Evolutionary conservation across 331 rosid genomes (phyloP), one percentile per base, ranked within the genome.

Genomic region (Arachis monticola): DNA sequence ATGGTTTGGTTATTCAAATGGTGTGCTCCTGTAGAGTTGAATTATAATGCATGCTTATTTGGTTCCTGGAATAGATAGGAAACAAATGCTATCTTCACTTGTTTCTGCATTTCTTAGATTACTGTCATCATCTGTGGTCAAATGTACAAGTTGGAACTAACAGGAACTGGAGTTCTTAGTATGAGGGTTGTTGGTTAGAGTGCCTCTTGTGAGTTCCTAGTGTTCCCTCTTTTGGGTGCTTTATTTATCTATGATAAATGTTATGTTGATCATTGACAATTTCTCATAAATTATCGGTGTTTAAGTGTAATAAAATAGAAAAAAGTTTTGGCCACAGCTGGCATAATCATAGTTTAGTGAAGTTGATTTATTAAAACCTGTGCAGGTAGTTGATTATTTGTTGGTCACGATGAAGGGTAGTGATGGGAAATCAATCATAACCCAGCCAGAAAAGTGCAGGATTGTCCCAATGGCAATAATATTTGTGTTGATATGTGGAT

Each of bases 401-500:
- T 5, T 65, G 11, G 48, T 6, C 69, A 95, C 90, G 99, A 92
- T 92, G 99, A 92, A 86, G 88, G 67, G 85, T 77, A 95, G 88
- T 64, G 99, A 95, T 81, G 97, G 92, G 64, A 95, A 92, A 83
- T 76, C 84, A 45, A 78, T 74, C 53, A 40, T 27, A 27, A 27
- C 38, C 69, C 87, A 78, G 38, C 35, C 81, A 52, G 98, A 93
- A 51, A 93, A 78, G 82, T 78, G 80, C 75, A 85, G 85, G 85
- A 72, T 83, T 80, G 75, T 92, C 65, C 87, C 92, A n/a, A 64
- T 85, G 78, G 66, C 92, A 46, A 75, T 90, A 80, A 69, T 86
- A 76, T 78, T 90, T 79, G 64, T 92, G 70, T 84, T 90, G 81
- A 81, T 95, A 7, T 88, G 96, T 38, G 97, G 98, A 22, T 78